Conservation (phyloP, 2,329 filamentous ascomycete genomes). For the Colletotrichum sidae region DNA sequence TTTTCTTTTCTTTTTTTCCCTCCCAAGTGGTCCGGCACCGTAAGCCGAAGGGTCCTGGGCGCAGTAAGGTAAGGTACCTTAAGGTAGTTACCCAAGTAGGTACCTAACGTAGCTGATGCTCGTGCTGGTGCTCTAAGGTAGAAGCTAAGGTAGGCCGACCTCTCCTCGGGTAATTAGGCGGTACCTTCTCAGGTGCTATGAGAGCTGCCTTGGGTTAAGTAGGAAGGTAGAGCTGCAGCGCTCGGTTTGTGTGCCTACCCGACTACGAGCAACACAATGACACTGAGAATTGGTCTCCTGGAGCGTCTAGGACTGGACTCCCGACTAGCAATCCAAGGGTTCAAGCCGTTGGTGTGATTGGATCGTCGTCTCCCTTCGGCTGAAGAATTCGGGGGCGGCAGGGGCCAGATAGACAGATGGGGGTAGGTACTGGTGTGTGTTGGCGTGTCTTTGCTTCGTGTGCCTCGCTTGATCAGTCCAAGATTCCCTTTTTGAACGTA, state of each 20-base stretch:
- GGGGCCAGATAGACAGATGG: background rate
- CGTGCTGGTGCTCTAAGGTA: background rate
- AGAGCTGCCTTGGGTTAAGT: background rate
- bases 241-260: background rate
- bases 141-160: background rate
- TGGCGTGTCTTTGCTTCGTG: slow-evolving; percentile 12
- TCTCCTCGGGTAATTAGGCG: background rate
- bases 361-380: slow-evolving; percentile 16
- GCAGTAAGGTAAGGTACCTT: no score
- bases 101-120: background rate
- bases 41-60: slow-evolving; percentile 16
- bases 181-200: background rate
- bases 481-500: background rate
- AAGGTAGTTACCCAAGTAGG: no score
- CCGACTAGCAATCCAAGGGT: slow-evolving; percentile 3
- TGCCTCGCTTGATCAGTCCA: background rate
- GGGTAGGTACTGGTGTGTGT: background rate
- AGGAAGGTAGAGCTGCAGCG: background rate
- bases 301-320: no score
- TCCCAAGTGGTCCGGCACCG: no score
- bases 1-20: background rate
- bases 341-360: slow-evolving; percentile 20
- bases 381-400: background rate
- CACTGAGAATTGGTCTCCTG: no score
- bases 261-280: no score